phyloP scores from a whole-genome alignment of 1,284 basidiomycete species.

The Fomitopsis schrenkii region DNA sequence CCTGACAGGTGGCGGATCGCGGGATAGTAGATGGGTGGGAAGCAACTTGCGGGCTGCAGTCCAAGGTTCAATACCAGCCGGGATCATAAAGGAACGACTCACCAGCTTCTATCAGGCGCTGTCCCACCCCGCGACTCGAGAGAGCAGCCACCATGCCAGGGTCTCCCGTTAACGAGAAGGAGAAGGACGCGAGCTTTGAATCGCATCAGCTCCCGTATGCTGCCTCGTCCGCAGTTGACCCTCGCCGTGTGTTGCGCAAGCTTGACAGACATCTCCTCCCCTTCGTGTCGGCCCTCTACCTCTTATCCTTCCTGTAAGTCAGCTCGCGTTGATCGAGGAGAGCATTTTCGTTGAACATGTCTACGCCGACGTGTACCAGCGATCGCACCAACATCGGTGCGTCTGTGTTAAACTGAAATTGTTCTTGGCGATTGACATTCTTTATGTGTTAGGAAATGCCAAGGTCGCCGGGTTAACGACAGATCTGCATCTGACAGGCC shows the following conservation, averaged over 20 bases:
- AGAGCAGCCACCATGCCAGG: too few species aligned
- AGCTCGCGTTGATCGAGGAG: not conserved
- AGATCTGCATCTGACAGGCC: slow-evolving; percentile 1
- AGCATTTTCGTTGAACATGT: too few species aligned
- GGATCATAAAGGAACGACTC: too few species aligned
- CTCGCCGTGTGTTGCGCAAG: slow-evolving; percentile 12
- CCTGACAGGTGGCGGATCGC: too few species aligned
- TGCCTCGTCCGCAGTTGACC: not conserved
- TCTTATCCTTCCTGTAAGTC: slow-evolving; percentile 51
- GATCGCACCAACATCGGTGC: slow-evolving; percentile 2
- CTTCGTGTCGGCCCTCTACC: slow-evolving; percentile 54
- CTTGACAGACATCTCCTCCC: slow-evolving; percentile 36
- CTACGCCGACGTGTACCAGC: not conserved
- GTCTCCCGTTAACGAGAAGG: not conserved
- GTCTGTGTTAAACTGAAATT: slow-evolving; percentile 29
- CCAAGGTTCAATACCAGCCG: too few species aligned
- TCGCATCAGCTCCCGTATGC: not conserved
- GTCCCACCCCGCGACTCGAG: too few species aligned
- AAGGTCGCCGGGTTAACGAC: slow-evolving; percentile 3
- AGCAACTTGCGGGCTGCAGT: too few species aligned
- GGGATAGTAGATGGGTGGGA: too few species aligned
- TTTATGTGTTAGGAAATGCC: not conserved
- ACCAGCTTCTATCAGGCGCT: too few species aligned
- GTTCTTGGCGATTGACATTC: not conserved
- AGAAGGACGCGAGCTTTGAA: not conserved